Evolutionary conservation across 1,284 basidiomycete species (phyloP), one percentile per base, ranked within the genome.

Genomic region (Moesziomyces aphidis): DNA sequence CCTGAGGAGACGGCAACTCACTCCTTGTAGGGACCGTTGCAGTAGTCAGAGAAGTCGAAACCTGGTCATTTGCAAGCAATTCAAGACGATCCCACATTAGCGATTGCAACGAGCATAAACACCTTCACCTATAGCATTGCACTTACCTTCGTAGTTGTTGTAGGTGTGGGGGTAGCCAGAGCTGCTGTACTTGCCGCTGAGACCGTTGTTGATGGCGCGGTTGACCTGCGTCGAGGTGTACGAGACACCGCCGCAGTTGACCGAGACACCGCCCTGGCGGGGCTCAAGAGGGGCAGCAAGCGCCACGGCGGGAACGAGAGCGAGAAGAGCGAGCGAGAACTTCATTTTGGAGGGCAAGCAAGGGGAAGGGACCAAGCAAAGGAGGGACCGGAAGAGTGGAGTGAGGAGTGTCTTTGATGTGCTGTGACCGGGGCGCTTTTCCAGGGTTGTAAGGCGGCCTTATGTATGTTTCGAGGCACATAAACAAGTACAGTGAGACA

Each of bases 31-130:
- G 54, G 31, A 9, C 64, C 59, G 43, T 64, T 44, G 68, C 77
- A 79, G 65, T 73, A 73, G 60, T 68, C 58, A 50, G 64, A 64
- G 39, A 79, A 79, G 75, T 79, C 66, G 56, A 79, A 77, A 51
- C 77, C 77, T 67, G 52, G 21, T 26, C 28, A 17, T 43, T 0
- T 46, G 11, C 45, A 23, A 55, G 24, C n/a, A 36, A n/a, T 19
- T 13, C 21, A 36, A 24, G 24, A 23, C 3, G 17, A 43, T n/a
- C 22, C 4, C 17, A 3, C 39, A 45, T 17, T 13, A 15, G 55
- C 11, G 1, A 49, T 5, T 5, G 9, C 5, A 31, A 31, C n/a
- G 4, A 44, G 28, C 22, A 39, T 19, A 31, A n/a, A n/a, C n/a
- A n/a, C n/a, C n/a, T n/a, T n/a, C n/a, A n/a, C n/a, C n/a, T n/a